Evolutionary conservation across 345 rosid genomes (phyloP).

Genomic region (Salix suchowensis): DNA sequence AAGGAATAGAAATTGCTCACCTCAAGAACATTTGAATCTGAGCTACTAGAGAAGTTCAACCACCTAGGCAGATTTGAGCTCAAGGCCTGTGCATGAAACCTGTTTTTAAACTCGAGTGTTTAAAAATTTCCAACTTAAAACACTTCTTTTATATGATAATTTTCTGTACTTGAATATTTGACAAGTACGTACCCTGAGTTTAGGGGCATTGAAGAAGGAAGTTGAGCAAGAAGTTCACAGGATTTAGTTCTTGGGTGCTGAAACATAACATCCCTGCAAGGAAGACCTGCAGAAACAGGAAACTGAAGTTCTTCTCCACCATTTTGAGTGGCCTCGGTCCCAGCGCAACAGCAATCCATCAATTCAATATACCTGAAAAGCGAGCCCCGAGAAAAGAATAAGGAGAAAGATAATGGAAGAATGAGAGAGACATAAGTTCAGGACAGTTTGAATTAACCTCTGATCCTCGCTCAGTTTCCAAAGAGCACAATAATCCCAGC

Average conservation of each 20-base stretch:
- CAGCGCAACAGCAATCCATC: slow-evolving; percentile 83
- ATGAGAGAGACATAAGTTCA: not conserved
- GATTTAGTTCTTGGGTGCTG: slow-evolving; percentile 62
- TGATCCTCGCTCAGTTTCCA: slow-evolving; percentile 84
- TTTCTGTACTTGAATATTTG: not conserved
- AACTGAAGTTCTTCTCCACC: slow-evolving; percentile 49
- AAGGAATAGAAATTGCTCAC: slow-evolving; percentile 23
- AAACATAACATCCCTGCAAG: slow-evolving; percentile 65
- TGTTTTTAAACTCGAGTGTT: slow-evolving; percentile 15
- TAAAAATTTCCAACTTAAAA: not conserved
- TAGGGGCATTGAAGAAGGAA: slow-evolving; percentile 61
- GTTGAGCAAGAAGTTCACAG: slow-evolving; percentile 63
- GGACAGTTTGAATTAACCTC: slow-evolving; percentile 41
- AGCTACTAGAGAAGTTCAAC: slow-evolving; percentile 53
- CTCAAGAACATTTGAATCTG: slow-evolving; percentile 43
- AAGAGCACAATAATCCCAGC: slow-evolving; percentile 80
- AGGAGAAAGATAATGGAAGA: slow-evolving; percentile 1
- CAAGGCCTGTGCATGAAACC: slow-evolving; percentile 64
- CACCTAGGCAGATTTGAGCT: slow-evolving; percentile 64
- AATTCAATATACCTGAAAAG: slow-evolving; percentile 52
- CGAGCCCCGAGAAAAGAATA: not conserved
- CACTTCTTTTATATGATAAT: not conserved
- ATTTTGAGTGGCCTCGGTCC: slow-evolving; percentile 40
- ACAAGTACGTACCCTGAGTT: slow-evolving; percentile 57
- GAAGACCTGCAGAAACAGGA: slow-evolving; percentile 30